Conservation (phyloP, 345 rosid species). For the Syzygium aromaticum region DNA sequence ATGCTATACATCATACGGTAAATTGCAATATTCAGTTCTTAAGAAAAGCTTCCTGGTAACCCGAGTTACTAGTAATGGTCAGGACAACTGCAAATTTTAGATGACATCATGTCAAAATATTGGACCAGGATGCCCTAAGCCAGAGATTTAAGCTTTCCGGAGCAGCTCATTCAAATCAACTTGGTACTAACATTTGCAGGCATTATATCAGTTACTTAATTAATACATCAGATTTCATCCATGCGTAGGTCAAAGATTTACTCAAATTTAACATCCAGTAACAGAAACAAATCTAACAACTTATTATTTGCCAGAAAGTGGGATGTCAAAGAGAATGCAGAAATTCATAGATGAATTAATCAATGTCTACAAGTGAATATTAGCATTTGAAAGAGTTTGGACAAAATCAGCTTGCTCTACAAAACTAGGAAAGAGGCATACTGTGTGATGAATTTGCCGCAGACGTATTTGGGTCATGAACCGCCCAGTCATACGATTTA, state of each 20-base stretch:
- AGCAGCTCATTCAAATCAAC: background rate
- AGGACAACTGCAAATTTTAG: background rate
- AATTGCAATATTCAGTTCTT: background rate
- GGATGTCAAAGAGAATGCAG: background rate
- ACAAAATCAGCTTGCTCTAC: background rate
- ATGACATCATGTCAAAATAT: background rate
- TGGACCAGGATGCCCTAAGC: background rate
- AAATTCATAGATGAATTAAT: background rate
- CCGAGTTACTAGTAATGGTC: background rate
- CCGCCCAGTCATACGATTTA: constrained; percentile 88
- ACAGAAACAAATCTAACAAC: background rate
- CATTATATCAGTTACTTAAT: background rate
- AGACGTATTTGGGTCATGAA: constrained; percentile 29
- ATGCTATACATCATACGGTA: background rate
- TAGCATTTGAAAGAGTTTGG: background rate
- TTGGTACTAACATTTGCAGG: background rate
- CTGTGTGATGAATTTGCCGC: constrained; percentile 15
- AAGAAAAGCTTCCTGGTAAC: background rate
- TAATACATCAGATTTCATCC: background rate
- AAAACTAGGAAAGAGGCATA: constrained; percentile 5
- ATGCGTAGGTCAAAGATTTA: background rate
- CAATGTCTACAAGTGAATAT: background rate
- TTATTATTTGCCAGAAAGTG: background rate
- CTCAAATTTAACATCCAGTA: background rate
- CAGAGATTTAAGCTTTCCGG: background rate